Evolutionary conservation across 306 rosid species (phyloP), one percentile per base, ranked within the genome.

Genomic region (Prunus fruticosa): DNA sequence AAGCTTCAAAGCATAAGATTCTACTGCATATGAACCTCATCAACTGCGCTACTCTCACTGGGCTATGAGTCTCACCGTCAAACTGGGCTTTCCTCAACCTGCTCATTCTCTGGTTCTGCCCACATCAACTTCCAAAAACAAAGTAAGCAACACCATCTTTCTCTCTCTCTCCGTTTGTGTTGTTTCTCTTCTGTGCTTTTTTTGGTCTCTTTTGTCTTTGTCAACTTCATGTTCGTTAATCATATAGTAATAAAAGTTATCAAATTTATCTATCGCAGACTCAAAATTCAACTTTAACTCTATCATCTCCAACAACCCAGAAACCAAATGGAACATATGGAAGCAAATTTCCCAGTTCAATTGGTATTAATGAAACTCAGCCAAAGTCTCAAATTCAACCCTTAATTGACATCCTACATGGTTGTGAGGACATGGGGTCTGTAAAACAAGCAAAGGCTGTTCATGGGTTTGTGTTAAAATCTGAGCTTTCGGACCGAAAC

Each of bases 381-480:
- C 18, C 70, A 20, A 76, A 51, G 45, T 78, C 68, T 64, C 50
- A n/a, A 53, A 82, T 73, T 69, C 89, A 76, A 79, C 76, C 87
- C 20, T 82, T 89, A 61, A 81, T 92, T 56, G 89, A 90, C 74
- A 73, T 89, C 64, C 63, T 90, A 22, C 89, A 78, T 70, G 86
- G 70, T 76, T 89, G 85, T 57, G 84, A 74, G 22, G 67, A 74
- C 65, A 45, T 32, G 25, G 76, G 78, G 63, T 90, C 80, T 25
- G 62, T 86, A 10, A 79, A 78, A 64, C 80, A 49, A 18, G 84
- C 83, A 0, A 88, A 86, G 56, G 72, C 79, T 76, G 78, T 87
- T 78, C 96, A 88, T 77, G 96, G 91, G 79, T 76, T 87, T 43
- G 76, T 86, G 43, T 67, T 84, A 56, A 92, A 90, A 76, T 88